A percentile compares a stretch with the other conserved stretches of the same genome.
Conservation (phyloP, 495 filamentous ascomycete genomes). For the Lophium mytilinum region DNA sequence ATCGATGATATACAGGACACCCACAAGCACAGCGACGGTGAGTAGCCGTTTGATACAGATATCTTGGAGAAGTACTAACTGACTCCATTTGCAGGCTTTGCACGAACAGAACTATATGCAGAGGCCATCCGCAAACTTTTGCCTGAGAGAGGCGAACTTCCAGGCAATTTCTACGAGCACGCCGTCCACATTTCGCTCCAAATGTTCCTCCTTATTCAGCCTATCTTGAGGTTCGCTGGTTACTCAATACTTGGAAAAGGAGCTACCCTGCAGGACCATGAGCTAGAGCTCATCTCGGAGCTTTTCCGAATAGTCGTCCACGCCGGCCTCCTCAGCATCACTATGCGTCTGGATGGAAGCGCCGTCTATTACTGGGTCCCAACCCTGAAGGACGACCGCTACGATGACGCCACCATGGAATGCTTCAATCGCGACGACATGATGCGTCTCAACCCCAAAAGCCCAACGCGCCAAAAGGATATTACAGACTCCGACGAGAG, state of each 20-base stretch:
- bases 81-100: conserved; percentile 8
- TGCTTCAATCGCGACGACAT: conserved; percentile 13
- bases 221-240: neutral
- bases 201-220: conserved; percentile 6
- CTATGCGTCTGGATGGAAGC: conserved; percentile 12
- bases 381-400: conserved; percentile 17
- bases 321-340: conserved; percentile 8
- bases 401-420: conserved; percentile 4
- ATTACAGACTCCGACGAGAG: conserved; percentile 1
- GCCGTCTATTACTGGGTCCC: conserved; percentile 19
- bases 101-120: conserved; percentile 4
- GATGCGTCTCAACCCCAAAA: conserved; percentile 1
- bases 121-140: neutral
- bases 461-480: neutral
- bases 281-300: neutral
- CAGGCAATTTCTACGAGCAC: conserved; percentile 7
- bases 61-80: neutral
- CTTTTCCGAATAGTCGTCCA: conserved; percentile 7
- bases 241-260: neutral
- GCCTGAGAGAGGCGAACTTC: neutral
- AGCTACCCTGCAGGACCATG: neutral
- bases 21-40: conserved; percentile 7
- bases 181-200: neutral
- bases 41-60: neutral
- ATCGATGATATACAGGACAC: conserved; percentile 2